Base-by-base conservation (phyloP, 495 filamentous ascomycete species). In the Talaromyces nanjingensis region DNA sequence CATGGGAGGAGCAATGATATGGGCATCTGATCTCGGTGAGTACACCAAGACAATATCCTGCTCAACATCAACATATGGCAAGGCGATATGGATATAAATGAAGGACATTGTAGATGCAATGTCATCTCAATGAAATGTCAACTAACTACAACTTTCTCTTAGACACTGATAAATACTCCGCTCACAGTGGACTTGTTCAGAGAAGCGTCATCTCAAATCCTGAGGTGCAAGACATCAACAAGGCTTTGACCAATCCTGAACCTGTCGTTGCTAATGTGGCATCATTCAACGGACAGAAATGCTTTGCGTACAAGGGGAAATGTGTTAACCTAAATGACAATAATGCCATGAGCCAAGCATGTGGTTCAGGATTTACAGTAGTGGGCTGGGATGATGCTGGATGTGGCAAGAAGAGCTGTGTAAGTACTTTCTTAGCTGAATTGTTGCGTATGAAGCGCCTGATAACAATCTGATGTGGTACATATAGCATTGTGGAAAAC, bases 1-100 rank as follows among this genome's bases (percentile, higher is more conserved):
- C 27, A 53, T 74, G 4, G 69, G 68, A 1, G 72, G 72, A 18
- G 16, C 60, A 1, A 63, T 74, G 59, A 68, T 72, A 37, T 70
- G 70, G 69, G 69, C 69, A 3, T 53, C 67, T 5, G 66, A 67
- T 31, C 47, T 57, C 9, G 54, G 54, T 57, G 54, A 29, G 54
- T 57, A 4, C 54, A 57, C 24, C 9, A 18, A 16, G 37, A 53
- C 22, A 53, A 53, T 53, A n/a, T 53, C 47, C 18, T n/a, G 47
- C 47, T 53, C 14, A 53, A n/a, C 47, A 53, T 24, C 31, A 33
- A 53, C 24, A 20, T 53, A n/a, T n/a, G 47, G n/a, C 24, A 12
- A 42, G 47, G 18, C 47, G 24, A 11, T 16, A 53, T 20, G 2
- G 6, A n/a, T 53, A 20, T n/a, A 53, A 5, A 53, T 53, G 6